These are phyloP conservation scores for Rauvolfia tetraphylla DNA, from an alignment of 257 asterid species.

Conservation along the genomic window DNA sequence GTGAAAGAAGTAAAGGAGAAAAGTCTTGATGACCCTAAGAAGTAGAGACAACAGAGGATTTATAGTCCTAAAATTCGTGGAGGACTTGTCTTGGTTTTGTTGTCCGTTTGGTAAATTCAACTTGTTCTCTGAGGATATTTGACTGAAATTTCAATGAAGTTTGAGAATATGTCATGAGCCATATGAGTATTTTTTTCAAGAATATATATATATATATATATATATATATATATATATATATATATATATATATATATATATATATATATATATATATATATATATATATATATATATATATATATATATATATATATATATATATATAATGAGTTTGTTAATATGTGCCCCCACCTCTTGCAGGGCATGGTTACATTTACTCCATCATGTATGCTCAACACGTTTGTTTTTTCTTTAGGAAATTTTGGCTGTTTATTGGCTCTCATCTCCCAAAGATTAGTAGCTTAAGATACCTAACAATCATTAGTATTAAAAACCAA, in stretches of 20 bases:
- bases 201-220: constrained; percentile 29
- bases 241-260: no score
- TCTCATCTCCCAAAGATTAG: constrained; percentile 7
- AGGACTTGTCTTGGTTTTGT: constrained; percentile 33
- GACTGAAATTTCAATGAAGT: constrained; percentile 53
- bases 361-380: constrained; percentile 33
- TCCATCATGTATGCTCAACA: constrained; percentile 38
- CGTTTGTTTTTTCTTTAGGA: constrained; percentile 33
- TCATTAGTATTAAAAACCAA: constrained; percentile 8
- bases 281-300: no score
- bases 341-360: constrained; percentile 19
- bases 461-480: constrained; percentile 9
- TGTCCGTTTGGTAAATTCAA: constrained; percentile 28
- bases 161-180: constrained; percentile 19
- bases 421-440: constrained; percentile 26
- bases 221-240: no score
- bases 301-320: no score
- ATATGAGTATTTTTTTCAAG: constrained; percentile 34
- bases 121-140: constrained; percentile 22
- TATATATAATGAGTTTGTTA: no score
- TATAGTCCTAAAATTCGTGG: constrained; percentile 31
- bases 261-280: no score
- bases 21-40: constrained; percentile 15
- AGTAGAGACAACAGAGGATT: constrained; percentile 30
- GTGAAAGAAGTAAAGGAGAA: constrained; percentile 6